Evolutionary conservation across 805 yeast species (phyloP).

Genomic region (Teunomyces funiuensis): DNA sequence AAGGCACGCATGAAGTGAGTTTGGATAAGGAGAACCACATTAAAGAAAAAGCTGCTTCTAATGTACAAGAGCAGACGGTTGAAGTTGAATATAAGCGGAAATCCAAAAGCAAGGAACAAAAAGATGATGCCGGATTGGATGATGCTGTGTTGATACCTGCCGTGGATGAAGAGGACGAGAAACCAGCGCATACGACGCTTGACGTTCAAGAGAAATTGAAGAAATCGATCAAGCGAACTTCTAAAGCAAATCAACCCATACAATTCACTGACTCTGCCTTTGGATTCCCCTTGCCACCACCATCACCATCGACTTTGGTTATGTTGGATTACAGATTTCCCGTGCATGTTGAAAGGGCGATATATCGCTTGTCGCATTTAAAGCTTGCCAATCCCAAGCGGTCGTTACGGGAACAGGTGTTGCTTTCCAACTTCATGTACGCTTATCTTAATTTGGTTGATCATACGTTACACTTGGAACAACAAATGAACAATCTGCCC

Average conservation of each 20-base stretch:
- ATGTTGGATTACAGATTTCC: constrained; percentile 89
- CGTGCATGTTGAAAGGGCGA: constrained; percentile 93
- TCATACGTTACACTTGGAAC: constrained; percentile 76
- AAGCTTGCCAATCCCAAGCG: constrained; percentile 93
- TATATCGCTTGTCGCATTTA: constrained; percentile 87
- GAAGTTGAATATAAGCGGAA: constrained; percentile 6
- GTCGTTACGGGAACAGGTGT: constrained; percentile 87
- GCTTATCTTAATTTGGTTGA: constrained; percentile 93
- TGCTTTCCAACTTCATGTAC: constrained; percentile 95
- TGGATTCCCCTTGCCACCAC: constrained; percentile 84
- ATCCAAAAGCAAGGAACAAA: constrained; percentile 12
- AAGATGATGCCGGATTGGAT: constrained; percentile 10
- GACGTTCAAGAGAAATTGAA: constrained; percentile 46
- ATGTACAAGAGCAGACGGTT: constrained; percentile 4
- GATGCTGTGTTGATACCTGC: constrained; percentile 5
- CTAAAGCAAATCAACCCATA: constrained; percentile 46
- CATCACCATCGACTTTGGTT: constrained; percentile 70
- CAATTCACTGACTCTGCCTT: constrained; percentile 73
- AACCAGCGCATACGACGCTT: constrained; percentile 30
- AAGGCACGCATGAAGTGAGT: background rate
- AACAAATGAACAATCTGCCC: constrained; percentile 42
- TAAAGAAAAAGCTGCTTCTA: background rate
- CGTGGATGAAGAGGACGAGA: constrained; percentile 13
- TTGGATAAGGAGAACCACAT: background rate
- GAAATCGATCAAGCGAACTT: constrained; percentile 40